A percentile compares a stretch with the other conserved stretches of the same genome.
phyloP scores from a whole-genome alignment of 2,329 filamentous ascomycete genomes.

The Pseudopithomyces maydicus region DNA sequence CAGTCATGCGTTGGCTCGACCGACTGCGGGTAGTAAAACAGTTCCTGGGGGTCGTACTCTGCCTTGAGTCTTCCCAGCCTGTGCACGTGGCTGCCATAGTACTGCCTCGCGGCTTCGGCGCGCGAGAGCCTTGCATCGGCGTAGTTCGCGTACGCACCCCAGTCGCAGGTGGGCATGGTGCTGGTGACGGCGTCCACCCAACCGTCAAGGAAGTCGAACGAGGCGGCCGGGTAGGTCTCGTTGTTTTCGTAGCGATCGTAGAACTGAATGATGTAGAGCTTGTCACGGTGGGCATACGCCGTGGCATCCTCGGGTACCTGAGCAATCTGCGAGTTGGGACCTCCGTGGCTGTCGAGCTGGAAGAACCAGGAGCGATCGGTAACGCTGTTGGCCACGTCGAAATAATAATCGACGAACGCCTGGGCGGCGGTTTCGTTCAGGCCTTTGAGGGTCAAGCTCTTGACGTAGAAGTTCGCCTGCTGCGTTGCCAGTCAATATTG shows the following conservation, averaged over 20 bases:
- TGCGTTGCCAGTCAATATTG: slow-evolving; percentile 3
- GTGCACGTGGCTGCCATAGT: slow-evolving; percentile 43
- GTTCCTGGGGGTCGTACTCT: slow-evolving; percentile 36
- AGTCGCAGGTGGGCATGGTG: slow-evolving; percentile 28
- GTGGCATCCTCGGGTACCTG: slow-evolving; percentile 14
- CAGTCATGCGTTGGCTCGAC: slow-evolving; percentile 14
- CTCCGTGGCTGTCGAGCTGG: slow-evolving; percentile 18
- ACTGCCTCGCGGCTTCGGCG: slow-evolving; percentile 48
- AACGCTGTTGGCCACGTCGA: slow-evolving; percentile 13
- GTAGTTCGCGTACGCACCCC: slow-evolving; percentile 56
- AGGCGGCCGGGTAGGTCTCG: slow-evolving; percentile 36
- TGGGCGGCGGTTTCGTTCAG: slow-evolving; percentile 13
- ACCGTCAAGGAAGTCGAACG: slow-evolving; percentile 41
- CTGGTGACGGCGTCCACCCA: slow-evolving; percentile 39
- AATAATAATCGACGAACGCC: slow-evolving; percentile 17
- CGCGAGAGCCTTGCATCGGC: slow-evolving; percentile 50
- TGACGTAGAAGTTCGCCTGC: slow-evolving; percentile 20
- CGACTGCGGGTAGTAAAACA: slow-evolving; percentile 17
- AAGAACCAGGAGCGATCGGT: slow-evolving; percentile 18
- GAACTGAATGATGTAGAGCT: slow-evolving; percentile 17
- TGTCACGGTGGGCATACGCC: slow-evolving; percentile 17
- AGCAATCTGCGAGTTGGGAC: slow-evolving; percentile 14
- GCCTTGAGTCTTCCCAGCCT: slow-evolving; percentile 36
- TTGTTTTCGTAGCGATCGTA: slow-evolving; percentile 18
- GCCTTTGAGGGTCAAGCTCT: slow-evolving; percentile 13